Evolutionary conservation across 164 flowering plant genomes (phyloP).

Genomic region (Magnolia changhungtana): DNA sequence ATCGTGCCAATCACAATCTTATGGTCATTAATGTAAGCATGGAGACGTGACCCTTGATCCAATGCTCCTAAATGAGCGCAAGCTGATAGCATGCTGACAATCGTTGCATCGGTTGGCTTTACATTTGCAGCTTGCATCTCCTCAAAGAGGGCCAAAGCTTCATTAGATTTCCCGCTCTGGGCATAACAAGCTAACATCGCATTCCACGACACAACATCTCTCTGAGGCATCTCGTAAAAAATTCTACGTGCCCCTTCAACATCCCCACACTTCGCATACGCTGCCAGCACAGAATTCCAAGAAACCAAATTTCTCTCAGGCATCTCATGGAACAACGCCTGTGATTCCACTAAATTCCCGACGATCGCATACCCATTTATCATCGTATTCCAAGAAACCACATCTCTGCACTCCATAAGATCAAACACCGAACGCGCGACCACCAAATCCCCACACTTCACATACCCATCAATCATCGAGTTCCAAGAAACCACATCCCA

Average conservation of each 20-base stretch:
- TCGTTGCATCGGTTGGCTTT: slow-evolving; percentile 34
- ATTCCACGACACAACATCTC: slow-evolving; percentile 34
- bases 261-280: slow-evolving; percentile 31
- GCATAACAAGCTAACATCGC: slow-evolving; percentile 33
- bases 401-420: slow-evolving; percentile 26
- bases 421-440: slow-evolving; percentile 19
- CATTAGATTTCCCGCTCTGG: slow-evolving; percentile 25
- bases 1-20: slow-evolving; percentile 19
- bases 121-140: slow-evolving; percentile 28
- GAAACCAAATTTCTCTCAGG: slow-evolving; percentile 28
- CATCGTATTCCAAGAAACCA: slow-evolving; percentile 39
- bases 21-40: slow-evolving; percentile 15
- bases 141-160: slow-evolving; percentile 22
- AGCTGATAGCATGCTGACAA: slow-evolving; percentile 36
- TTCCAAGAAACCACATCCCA: slow-evolving; percentile 31
- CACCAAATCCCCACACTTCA: slow-evolving; percentile 23
- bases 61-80: slow-evolving; percentile 36
- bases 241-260: slow-evolving; percentile 18
- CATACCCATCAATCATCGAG: slow-evolving; percentile 37
- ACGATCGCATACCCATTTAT: slow-evolving; percentile 29
- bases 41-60: slow-evolving; percentile 22
- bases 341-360: slow-evolving; percentile 24
- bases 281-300: slow-evolving; percentile 43
- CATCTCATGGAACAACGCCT: slow-evolving; percentile 30
- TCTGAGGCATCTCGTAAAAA: slow-evolving; percentile 25